Conservation (phyloP, 179 eudicot species). For the Silene noctiflora region DNA sequence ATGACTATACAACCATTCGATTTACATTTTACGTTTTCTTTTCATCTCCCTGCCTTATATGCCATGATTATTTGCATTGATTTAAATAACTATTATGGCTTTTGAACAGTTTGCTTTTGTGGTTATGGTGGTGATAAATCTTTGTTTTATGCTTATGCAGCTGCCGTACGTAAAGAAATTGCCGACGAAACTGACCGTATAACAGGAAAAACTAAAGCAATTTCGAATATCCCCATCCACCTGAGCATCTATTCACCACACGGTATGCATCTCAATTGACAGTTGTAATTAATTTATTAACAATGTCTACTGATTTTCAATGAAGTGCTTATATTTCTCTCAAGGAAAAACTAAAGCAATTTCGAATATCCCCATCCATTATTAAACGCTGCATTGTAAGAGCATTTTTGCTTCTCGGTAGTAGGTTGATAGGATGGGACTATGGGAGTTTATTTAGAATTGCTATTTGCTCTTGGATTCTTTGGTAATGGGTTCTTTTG, state of each 20-base stretch:
- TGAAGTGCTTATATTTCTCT: neutral
- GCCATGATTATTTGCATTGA: neutral
- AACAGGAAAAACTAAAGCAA: constrained; percentile 81
- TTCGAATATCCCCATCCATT: too few relatives aligned
- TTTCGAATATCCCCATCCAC: constrained; percentile 90
- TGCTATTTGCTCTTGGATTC: too few relatives aligned
- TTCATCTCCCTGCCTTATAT: neutral
- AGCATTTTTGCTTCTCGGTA: neutral
- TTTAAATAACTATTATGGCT: neutral
- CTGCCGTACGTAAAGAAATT: constrained; percentile 90
- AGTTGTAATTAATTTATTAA: neutral
- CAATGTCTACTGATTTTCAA: neutral
- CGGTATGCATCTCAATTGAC: constrained; percentile 44
- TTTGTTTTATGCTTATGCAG: constrained; percentile 39
- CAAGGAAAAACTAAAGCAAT: too few relatives aligned
- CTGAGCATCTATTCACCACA: constrained; percentile 91
- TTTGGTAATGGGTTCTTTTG: too few relatives aligned
- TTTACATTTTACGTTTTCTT: neutral
- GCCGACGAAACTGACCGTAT: constrained; percentile 93
- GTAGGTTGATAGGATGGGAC: neutral
- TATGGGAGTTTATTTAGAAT: neutral
- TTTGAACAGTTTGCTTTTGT: constrained; percentile 4
- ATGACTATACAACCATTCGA: neutral
- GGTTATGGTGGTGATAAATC: constrained; percentile 6
- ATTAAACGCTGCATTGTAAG: neutral